Evolutionary conservation across 768 basidiomycete genomes (phyloP).

Genomic region (Boletus edulis): DNA sequence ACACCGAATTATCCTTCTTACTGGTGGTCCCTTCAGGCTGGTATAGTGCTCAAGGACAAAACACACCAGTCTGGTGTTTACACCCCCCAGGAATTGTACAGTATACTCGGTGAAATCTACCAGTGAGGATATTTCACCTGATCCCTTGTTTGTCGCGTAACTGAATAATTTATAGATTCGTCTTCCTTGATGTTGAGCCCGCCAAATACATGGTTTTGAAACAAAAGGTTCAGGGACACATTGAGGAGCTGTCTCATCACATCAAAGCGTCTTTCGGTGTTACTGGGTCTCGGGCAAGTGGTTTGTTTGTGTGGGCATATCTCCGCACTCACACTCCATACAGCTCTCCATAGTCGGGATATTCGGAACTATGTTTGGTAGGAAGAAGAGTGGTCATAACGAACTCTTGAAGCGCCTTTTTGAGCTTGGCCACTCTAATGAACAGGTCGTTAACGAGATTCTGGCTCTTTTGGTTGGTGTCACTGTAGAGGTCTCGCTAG

Average conservation of each 20-base stretch:
- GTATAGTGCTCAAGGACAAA: slow-evolving; percentile 65
- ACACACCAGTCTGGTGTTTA: slow-evolving; percentile 53
- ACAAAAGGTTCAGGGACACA: slow-evolving; percentile 47
- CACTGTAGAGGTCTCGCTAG: slow-evolving; percentile 67
- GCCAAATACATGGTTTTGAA: slow-evolving; percentile 56
- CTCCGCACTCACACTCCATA: neutral
- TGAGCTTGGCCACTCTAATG: slow-evolving; percentile 52
- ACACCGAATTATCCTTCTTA: neutral
- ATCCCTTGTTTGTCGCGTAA: neutral
- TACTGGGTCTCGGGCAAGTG: slow-evolving; percentile 43
- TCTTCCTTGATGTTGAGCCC: slow-evolving; percentile 72
- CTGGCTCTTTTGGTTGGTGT: slow-evolving; percentile 68
- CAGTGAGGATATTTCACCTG: slow-evolving; percentile 36
- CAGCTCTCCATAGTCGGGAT: slow-evolving; percentile 39
- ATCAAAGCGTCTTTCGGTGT: slow-evolving; percentile 54
- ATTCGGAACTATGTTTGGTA: slow-evolving; percentile 49
- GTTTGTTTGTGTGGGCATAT: neutral
- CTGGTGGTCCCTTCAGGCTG: slow-evolving; percentile 47
- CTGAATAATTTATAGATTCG: slow-evolving; percentile 45
- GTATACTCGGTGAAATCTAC: slow-evolving; percentile 69
- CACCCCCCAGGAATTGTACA: slow-evolving; percentile 59
- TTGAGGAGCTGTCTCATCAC: slow-evolving; percentile 50
- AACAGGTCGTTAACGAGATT: slow-evolving; percentile 65
- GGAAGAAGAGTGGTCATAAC: slow-evolving; percentile 39
- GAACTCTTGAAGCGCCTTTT: slow-evolving; percentile 57